Evolutionary conservation across 2,329 filamentous ascomycete species (phyloP).

Genomic region (Escovopsis sp.): DNA sequence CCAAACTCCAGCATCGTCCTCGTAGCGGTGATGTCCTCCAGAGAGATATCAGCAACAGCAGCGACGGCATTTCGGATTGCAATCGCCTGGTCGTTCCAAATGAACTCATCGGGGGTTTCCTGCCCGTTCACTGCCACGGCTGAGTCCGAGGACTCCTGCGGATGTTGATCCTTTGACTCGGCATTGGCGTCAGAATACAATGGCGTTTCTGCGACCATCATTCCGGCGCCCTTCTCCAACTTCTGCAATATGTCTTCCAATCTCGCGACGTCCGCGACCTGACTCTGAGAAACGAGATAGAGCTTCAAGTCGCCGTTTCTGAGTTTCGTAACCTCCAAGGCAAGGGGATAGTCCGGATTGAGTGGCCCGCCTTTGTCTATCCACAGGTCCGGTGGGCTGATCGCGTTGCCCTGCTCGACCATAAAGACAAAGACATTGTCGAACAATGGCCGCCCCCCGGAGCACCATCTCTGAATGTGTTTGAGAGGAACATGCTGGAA

Average conservation of each 20-base stretch:
- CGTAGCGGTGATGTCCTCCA: slow-evolving; percentile 35
- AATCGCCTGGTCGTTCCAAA: slow-evolving; percentile 42
- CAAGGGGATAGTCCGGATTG: slow-evolving; percentile 57
- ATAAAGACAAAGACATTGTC: slow-evolving; percentile 77
- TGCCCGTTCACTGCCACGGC: too few species aligned
- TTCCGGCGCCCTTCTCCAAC: slow-evolving; percentile 16
- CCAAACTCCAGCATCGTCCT: slow-evolving; percentile 68
- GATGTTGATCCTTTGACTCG: too few species aligned
- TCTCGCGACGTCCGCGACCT: slow-evolving; percentile 16
- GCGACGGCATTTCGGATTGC: slow-evolving; percentile 49
- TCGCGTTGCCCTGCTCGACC: slow-evolving; percentile 22
- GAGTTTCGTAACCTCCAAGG: slow-evolving; percentile 54
- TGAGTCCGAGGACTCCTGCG: too few species aligned
- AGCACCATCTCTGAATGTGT: slow-evolving; percentile 67
- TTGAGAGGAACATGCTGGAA: slow-evolving; percentile 63
- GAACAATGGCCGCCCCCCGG: slow-evolving; percentile 48
- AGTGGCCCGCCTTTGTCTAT: slow-evolving; percentile 30
- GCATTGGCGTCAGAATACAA: neutral
- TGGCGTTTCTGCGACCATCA: slow-evolving; percentile 5
- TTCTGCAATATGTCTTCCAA: slow-evolving; percentile 25
- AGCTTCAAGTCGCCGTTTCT: slow-evolving; percentile 33
- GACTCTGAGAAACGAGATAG: slow-evolving; percentile 43
- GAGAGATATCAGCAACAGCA: slow-evolving; percentile 38
- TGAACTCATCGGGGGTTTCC: slow-evolving; percentile 22
- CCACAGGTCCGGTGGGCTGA: slow-evolving; percentile 35